These are phyloP conservation scores for Penicillium pulvis DNA, from an alignment of 495 filamentous ascomycete species.

Conservation along the genomic window DNA sequence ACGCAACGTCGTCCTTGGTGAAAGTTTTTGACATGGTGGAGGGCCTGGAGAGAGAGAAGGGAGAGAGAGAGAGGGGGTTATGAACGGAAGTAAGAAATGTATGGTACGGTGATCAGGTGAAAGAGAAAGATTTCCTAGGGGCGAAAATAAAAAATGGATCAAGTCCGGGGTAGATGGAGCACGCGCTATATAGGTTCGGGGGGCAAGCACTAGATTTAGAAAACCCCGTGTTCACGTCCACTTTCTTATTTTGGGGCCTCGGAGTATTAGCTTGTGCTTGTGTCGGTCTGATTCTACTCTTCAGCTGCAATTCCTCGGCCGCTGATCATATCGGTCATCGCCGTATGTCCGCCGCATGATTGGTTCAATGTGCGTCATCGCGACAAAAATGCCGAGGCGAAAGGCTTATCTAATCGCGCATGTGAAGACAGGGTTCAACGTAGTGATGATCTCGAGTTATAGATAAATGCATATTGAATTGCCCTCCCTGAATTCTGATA, in stretches of 20 bases:
- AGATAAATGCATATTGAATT: no score
- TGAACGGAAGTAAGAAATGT: slow-evolving; percentile 7
- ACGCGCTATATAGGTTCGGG: slow-evolving; percentile 22
- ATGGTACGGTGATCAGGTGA: slow-evolving; percentile 7
- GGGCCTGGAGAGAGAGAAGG: neutral
- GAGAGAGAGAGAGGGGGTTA: slow-evolving; percentile 5
- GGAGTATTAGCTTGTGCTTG: slow-evolving; percentile 18
- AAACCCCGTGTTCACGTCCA: slow-evolving; percentile 13
- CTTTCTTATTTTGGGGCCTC: slow-evolving; percentile 22
- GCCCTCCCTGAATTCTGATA: no score
- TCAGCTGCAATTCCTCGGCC: slow-evolving; percentile 23
- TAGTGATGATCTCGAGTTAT: neutral
- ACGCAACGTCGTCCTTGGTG: slow-evolving; percentile 78
- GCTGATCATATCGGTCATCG: slow-evolving; percentile 27
- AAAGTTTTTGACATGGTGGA: slow-evolving; percentile 84
- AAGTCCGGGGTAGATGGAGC: slow-evolving; percentile 32
- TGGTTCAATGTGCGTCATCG: slow-evolving; percentile 33
- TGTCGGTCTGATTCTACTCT: slow-evolving; percentile 10
- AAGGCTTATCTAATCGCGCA: slow-evolving; percentile 5
- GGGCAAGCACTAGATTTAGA: slow-evolving; percentile 14
- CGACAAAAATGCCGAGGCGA: slow-evolving; percentile 36
- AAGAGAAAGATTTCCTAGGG: slow-evolving; percentile 11
- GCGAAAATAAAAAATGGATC: slow-evolving; percentile 21
- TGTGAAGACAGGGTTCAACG: slow-evolving; percentile 2
- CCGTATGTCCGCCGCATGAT: slow-evolving; percentile 16